Base-by-base conservation (phyloP, 352 stramenopile species). In the Phytophthora citricola region DNA sequence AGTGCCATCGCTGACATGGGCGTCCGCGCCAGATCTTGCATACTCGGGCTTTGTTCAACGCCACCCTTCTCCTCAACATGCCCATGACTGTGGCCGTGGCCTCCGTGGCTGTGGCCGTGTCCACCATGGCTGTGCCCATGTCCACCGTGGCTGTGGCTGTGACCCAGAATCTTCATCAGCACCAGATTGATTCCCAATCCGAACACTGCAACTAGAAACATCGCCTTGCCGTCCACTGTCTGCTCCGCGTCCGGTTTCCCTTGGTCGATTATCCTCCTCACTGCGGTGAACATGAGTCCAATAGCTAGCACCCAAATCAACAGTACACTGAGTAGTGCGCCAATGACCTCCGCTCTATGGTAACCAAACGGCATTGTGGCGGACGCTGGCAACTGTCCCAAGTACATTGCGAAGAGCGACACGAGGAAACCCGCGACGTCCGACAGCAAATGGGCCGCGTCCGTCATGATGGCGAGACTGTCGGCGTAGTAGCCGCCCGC, bases 391-490 rank as follows among this genome's bases (percentile, higher is more conserved):
- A 85, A 72, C 24, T 86, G 70, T 12, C 73, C 81, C 26, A 92
- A 69, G 58, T 91, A 93, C 69, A 95, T 89, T 54, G 87, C 87
- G 51, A 94, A 90, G 24, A 95, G 78, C 48, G 86, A 93, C 5
- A 97, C 75, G 12, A 91, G 48, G 58, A 97, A 96, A 43, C 89
- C 78, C 12, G 80, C 74, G 1, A 93, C 85, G 62, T 95, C 88
- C 47, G 81, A 90, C 32, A 95, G 69, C 50, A 94, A 63, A 43
- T 95, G 88, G 29, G 86, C 88, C 14, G 88, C 88, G 69, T 95
- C 88, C 51, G 88, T 92, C 85, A 99, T 93, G 65, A 99, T 97
- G 10, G 98, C 97, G 14, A 99, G 78, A 58, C 90, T 98, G 57
- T 93, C 94, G 0, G 95, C 87, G 57, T 98, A 80, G 52, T 96